Percentiles rank a stretch among this genome's conserved stretches.
phyloP scores from a whole-genome alignment of 2,329 filamentous ascomycete species.

The Hymenoscyphus salicellus region DNA sequence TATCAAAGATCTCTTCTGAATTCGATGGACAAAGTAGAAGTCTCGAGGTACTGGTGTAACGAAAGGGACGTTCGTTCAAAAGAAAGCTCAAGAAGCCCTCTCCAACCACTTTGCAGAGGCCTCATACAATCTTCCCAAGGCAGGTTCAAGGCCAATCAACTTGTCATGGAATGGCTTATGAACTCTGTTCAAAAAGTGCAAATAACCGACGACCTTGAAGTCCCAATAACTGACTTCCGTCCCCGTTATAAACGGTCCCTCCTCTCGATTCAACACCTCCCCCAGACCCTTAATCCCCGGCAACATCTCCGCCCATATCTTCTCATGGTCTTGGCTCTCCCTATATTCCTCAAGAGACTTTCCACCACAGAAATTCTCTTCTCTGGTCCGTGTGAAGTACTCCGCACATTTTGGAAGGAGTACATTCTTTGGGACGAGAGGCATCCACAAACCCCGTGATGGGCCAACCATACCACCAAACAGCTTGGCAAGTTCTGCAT shows the following conservation, averaged over 20 bases:
- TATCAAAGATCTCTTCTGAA: too few species aligned
- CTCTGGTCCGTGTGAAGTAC: constrained; percentile 42
- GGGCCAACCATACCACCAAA: constrained; percentile 2
- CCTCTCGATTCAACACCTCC: background rate
- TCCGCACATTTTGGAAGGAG: background rate
- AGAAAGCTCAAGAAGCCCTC: background rate
- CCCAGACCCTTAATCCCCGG: constrained; percentile 41
- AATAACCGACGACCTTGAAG: constrained; percentile 51
- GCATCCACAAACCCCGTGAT: background rate
- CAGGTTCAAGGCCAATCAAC: background rate
- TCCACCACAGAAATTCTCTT: constrained; percentile 42
- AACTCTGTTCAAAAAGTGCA: constrained; percentile 45
- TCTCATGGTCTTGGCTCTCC: constrained; percentile 47
- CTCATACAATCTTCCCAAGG: background rate
- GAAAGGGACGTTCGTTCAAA: background rate
- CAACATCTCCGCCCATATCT: constrained; percentile 42
- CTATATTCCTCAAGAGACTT: constrained; percentile 52
- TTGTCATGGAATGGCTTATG: constrained; percentile 27
- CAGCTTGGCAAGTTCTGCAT: constrained; percentile 42
- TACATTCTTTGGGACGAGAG: background rate
- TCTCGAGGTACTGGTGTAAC: too few species aligned
- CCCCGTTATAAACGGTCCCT: background rate
- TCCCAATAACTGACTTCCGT: constrained; percentile 50
- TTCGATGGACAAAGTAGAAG: too few species aligned
- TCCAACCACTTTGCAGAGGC: background rate